These are phyloP conservation scores for Globisporangium irregulare DNA, from an alignment of 352 stramenopile genomes.

Conservation along the genomic window DNA sequence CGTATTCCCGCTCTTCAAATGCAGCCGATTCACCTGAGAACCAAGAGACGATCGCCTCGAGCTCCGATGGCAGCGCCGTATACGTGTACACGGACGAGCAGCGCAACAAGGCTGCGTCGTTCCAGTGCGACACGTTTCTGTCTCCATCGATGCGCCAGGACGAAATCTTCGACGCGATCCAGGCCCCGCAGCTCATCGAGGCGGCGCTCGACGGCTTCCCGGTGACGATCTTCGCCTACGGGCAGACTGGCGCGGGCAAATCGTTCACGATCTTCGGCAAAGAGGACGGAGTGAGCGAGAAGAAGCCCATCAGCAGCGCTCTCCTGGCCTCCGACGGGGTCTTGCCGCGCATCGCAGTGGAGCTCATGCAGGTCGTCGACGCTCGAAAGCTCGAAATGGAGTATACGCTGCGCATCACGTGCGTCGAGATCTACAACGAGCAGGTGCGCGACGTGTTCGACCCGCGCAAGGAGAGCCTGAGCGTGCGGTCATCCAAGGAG, in stretches of 20 bases:
- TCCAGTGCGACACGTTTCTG: constrained; percentile 66
- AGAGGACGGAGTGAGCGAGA: constrained; percentile 35
- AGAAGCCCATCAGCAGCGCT: constrained; percentile 16
- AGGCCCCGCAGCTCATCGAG: constrained; percentile 40
- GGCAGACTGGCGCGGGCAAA: constrained; percentile 70
- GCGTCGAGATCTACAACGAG: constrained; percentile 81
- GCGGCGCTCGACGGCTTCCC: constrained; percentile 60
- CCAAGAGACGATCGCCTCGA: constrained; percentile 33
- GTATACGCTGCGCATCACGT: constrained; percentile 64
- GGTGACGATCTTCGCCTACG: constrained; percentile 75
- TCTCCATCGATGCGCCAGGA: constrained; percentile 33
- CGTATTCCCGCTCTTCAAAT: constrained; percentile 10
- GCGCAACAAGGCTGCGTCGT: constrained; percentile 38
- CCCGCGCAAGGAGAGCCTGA: constrained; percentile 49
- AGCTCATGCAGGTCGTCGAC: constrained; percentile 55
- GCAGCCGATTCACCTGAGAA: neutral
- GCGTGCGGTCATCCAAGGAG: constrained; percentile 54
- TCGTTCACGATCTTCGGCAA: constrained; percentile 75
- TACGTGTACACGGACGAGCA: constrained; percentile 41
- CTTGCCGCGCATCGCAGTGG: constrained; percentile 42
- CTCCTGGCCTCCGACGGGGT: constrained; percentile 43
- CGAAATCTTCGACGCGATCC: constrained; percentile 53
- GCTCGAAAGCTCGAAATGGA: constrained; percentile 31
- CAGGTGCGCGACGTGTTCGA: constrained; percentile 66
- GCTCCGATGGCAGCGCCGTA: constrained; percentile 35